Conservation (phyloP, 1,139 yeast species). For the Pichia sp. region DNA sequence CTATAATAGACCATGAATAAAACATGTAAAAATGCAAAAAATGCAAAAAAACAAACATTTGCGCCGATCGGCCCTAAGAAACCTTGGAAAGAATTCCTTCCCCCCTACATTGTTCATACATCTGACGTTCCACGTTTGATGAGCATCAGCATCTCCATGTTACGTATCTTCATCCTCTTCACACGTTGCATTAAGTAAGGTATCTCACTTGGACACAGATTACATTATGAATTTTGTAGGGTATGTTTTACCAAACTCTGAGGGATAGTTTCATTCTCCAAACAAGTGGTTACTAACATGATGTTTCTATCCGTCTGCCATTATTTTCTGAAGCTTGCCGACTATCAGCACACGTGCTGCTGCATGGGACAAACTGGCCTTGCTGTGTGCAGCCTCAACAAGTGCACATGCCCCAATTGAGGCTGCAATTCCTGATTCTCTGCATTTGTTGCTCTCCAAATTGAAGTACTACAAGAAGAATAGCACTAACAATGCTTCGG, state of each 20-base stretch:
- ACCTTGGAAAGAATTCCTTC: no score
- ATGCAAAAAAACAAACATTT: background rate
- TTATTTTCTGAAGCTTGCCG: conserved; percentile 23
- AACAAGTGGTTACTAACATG: conserved; percentile 6
- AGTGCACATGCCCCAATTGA: conserved; percentile 19
- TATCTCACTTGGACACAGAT: no score
- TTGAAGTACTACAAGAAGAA: conserved; percentile 29
- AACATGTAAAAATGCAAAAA: background rate
- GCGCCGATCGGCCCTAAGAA: background rate
- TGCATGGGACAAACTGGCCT: conserved; percentile 52
- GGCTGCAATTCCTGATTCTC: conserved; percentile 22
- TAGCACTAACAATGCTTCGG: background rate
- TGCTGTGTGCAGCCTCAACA: conserved; percentile 33
- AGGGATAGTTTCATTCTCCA: background rate
- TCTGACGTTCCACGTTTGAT: background rate
- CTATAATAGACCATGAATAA: background rate
- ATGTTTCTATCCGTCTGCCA: background rate
- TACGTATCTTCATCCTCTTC: no score
- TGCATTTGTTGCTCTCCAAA: conserved; percentile 37
- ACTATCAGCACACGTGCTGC: conserved; percentile 44
- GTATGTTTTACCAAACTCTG: conserved; percentile 18
- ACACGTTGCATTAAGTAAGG: no score
- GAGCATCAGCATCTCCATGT: background rate
- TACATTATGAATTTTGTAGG: conserved; percentile 13
- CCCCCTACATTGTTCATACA: no score